phyloP scores from a whole-genome alignment of 2,329 filamentous ascomycete species.

The Calonectria hawksworthii region DNA sequence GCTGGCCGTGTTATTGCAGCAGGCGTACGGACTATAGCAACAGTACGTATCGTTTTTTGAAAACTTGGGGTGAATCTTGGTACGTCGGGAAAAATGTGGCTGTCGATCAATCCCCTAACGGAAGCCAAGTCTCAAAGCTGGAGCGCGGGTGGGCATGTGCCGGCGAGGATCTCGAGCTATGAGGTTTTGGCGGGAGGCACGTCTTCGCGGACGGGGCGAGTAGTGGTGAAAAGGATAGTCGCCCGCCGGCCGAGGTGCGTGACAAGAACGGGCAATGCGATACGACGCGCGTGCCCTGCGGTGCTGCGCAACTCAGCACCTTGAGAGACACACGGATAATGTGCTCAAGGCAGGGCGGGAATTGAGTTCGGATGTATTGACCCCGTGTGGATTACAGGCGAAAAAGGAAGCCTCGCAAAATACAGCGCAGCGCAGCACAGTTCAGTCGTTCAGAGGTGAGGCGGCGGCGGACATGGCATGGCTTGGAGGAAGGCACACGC shows the following conservation, averaged over 20 bases:
- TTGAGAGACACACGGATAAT: constrained; percentile 8
- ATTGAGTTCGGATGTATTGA: constrained; percentile 16
- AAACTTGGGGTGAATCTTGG: constrained; percentile 15
- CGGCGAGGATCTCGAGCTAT: neutral
- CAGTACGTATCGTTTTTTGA: constrained; percentile 4
- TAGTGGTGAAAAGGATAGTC: neutral
- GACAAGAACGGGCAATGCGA: neutral
- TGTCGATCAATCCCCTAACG: constrained; percentile 22
- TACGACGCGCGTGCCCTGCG: constrained; percentile 1
- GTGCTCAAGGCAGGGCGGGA: constrained; percentile 28
- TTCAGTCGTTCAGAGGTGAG: constrained; percentile 12
- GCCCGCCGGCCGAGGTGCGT: neutral
- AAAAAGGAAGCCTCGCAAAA: constrained; percentile 18
- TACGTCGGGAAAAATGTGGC: neutral
- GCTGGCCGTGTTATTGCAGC: neutral
- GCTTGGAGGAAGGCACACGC: neutral
- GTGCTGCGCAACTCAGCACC: constrained; percentile 11
- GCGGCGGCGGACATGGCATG: neutral
- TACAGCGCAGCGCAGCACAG: neutral
- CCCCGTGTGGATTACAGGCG: neutral
- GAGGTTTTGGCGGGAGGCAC: neutral
- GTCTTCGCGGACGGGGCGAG: neutral
- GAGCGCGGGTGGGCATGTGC: constrained; percentile 10
- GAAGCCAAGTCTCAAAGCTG: constrained; percentile 1
- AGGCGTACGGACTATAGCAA: neutral